Percentiles rank a stretch among this genome's conserved stretches.
phyloP scores from a whole-genome alignment of 495 filamentous ascomycete genomes.

The Penicillium argentinense region DNA sequence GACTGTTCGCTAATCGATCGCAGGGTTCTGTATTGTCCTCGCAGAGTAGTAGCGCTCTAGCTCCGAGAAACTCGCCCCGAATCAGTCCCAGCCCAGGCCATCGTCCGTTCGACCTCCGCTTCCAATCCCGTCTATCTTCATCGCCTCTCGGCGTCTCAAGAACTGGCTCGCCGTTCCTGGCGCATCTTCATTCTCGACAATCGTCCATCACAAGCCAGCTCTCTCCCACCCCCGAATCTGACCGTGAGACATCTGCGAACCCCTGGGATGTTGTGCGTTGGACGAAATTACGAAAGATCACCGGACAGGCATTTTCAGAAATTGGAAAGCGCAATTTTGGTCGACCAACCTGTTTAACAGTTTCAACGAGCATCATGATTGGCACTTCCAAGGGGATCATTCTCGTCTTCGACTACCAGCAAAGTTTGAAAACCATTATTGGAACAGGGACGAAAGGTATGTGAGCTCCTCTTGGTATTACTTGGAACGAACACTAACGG shows the following conservation, averaged over 20 bases:
- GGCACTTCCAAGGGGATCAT: conserved; percentile 94
- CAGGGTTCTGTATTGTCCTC: conserved; percentile 85
- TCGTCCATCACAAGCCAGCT: conserved; percentile 64
- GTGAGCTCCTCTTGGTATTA: conserved; percentile 1
- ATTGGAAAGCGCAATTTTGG: conserved; percentile 91
- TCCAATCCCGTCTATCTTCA: conserved; percentile 79
- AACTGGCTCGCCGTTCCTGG: conserved; percentile 75
- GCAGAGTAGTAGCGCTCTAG: conserved; percentile 61
- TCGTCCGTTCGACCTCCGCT: conserved; percentile 89
- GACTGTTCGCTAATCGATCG: conserved; percentile 23
- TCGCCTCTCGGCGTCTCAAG: conserved; percentile 60
- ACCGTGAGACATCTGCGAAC: conserved; percentile 61
- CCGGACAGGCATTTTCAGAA: conserved; percentile 90
- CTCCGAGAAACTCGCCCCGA: conserved; percentile 48
- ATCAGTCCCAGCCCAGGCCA: conserved; percentile 73
- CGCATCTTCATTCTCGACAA: conserved; percentile 72
- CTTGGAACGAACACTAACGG: conserved; percentile 1
- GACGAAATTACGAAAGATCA: conserved; percentile 90
- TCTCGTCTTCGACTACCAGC: conserved; percentile 94
- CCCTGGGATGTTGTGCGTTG: conserved; percentile 97
- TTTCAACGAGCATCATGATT: conserved; percentile 85
- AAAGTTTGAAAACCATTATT: conserved; percentile 89
- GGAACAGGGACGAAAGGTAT: conserved; percentile 87
- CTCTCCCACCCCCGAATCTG: conserved; percentile 51
- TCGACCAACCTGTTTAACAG: conserved; percentile 82